Percentiles rank a stretch among this genome's conserved stretches.
Evolutionary conservation across 2,329 filamentous ascomycete genomes (phyloP).

Genomic region (Septoria linicola): DNA sequence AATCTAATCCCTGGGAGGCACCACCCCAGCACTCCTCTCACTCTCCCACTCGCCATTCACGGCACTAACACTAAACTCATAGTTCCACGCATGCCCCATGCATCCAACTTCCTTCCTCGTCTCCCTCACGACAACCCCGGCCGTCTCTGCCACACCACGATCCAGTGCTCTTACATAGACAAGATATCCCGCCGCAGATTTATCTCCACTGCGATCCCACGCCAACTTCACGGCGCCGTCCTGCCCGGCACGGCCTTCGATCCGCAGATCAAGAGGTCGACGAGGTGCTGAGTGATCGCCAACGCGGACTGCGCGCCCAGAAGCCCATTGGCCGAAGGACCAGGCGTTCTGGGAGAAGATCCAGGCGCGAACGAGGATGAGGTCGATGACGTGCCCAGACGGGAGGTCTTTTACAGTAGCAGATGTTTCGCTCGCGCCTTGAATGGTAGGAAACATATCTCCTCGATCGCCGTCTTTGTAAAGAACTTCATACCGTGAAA

Average conservation of each 20-base stretch:
- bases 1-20: not conserved
- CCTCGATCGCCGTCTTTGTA: constrained; percentile 11
- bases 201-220: not conserved
- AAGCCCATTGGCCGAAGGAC: not conserved
- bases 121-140: constrained; percentile 4
- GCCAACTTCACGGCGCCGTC: not conserved
- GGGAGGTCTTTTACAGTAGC: not conserved
- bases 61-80: constrained; percentile 14
- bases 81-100: constrained; percentile 12
- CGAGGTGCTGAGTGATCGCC: not conserved
- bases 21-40: constrained; percentile 12
- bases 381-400: constrained; percentile 6
- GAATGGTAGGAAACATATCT: constrained; percentile 12
- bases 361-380: constrained; percentile 12
- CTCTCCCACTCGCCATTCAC: constrained; percentile 15
- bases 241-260: not conserved
- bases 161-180: constrained; percentile 8
- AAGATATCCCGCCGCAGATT: constrained; percentile 9
- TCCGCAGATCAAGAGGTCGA: not conserved
- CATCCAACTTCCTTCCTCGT: constrained; percentile 2
- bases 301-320: constrained; percentile 3
- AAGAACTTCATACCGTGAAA: constrained; percentile 13
- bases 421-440: not conserved
- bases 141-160: constrained; percentile 4
- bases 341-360: not conserved